Evolutionary conservation across 441 rosid genomes (phyloP), one percentile per base, ranked within the genome.

Genomic region (Euphorbia neoarborescens): DNA sequence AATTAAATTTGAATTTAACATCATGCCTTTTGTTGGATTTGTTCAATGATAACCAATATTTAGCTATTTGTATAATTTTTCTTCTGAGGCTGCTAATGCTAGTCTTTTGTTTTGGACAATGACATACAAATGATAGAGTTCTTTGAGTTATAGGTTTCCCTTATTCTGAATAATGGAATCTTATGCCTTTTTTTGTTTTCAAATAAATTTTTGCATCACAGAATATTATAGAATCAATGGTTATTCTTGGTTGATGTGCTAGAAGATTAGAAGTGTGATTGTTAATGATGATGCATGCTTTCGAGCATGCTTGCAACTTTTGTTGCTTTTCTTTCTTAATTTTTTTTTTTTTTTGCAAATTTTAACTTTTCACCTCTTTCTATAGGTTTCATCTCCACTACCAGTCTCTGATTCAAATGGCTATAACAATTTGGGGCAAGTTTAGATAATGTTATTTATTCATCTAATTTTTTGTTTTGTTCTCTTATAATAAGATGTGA

Each of bases 391-490:
- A 28, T 74, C 89, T 28, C 75, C 85, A 68, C 79, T 86, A 72
- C 79, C 87, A 53, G 70, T 75, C 71, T 67, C 87, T 62, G 88
- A 87, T 70, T 78, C 82, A 53, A 80, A 78, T 81, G 93, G 90
- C 22, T 70, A 72, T 74, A 85, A 80, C 74, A 74, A 62, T 73
- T 38, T 68, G 17, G 88, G 97, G 97, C 89, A 79, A 75, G 54
- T 27, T 35, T 10, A 10, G 20, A 65, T 60, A 20, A 37, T 38
- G 24, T 37, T n/a, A 25, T 44, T 2, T 46, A 46, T 46, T 22
- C 32, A 15, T 51, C 40, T 54, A 20, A 62, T 27, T 15, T 20
- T 9, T n/a, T 15, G 28, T 15, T 25, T 13, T 38, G 35, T n/a
- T 71, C 71, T 0, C 58, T 42, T 24, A 66, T 20, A 58, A 50